Evolutionary conservation across 371 early-diverging fungal species (phyloP), one percentile per base, ranked within the genome.

Genomic region (Mucor circinelloides): DNA sequence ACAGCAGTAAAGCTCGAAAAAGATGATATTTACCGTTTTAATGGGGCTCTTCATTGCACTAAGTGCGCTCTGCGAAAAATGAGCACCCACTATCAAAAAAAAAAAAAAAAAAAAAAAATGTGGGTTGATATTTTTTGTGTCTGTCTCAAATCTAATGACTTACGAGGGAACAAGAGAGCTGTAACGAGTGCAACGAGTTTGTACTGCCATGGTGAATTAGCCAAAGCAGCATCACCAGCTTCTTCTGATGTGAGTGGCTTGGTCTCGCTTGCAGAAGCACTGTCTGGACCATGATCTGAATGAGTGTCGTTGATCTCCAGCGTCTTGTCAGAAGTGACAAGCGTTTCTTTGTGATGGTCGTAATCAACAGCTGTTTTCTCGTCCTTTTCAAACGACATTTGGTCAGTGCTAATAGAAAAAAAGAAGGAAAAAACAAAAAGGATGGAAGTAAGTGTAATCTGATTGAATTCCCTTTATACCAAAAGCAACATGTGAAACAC

Each of bases 51-150:
- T 91, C 77, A 91, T 75, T 10, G 90, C 89, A 23, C 88, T 86
- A 30, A 91, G 72, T 25, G 91, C 90, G 71, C 90, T 90, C 54
- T 88, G 88, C 25, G 91, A 87, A 72, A 89, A 91, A 71, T 91
- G 91, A 60, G 87, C 85, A 56, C 91, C 91, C 56, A 90, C 90
- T 91, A 75, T 34, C 36, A 32, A 56, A 15, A 28, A 57, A 21
- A 28, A 12, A 21, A 42, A 3, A 60, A 30, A 44, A 13, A 17
- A 3, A 34, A n/a, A 3, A 34, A 34, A 34, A 34, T 6, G 9
- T 36, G 36, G 36, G 36, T 36, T 36, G 12, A 36, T 36, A 36
- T 36, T 36, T 36, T 8, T 46, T 48, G 13, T n/a, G 2, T 61
- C 23, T 44, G 27, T 19, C 2, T 46, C 36, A n/a, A 28, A 12